Evolutionary conservation across 225 moss, liverwort and hornwort species (phyloP).

Genomic region (Pseudoscleropodium purum): DNA sequence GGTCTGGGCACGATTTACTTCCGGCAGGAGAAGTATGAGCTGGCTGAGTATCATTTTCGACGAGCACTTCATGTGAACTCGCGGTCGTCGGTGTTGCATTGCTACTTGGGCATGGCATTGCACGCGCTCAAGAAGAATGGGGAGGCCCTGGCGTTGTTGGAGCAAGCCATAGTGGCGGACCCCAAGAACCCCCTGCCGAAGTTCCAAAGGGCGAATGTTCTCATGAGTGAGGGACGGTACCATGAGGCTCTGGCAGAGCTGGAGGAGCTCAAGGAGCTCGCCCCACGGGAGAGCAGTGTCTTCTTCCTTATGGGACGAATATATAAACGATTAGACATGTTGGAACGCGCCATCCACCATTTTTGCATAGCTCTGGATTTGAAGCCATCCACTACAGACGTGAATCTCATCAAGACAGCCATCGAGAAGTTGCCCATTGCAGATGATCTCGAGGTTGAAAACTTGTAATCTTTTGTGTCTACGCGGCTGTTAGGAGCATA

Average conservation of each 20-base stretch:
- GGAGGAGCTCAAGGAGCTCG: conserved; percentile 91
- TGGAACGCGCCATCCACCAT: conserved; percentile 86
- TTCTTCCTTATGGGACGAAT: conserved; percentile 97
- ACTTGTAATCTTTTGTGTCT: conserved; percentile 40
- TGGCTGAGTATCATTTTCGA: conserved; percentile 95
- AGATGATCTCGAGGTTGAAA: conserved; percentile 95
- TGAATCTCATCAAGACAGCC: conserved; percentile 96
- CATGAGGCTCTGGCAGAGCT: conserved; percentile 83
- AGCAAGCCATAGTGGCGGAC: conserved; percentile 86
- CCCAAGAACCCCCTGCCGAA: conserved; percentile 94
- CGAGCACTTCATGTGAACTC: conserved; percentile 76
- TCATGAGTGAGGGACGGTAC: conserved; percentile 95
- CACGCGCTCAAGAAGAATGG: conserved; percentile 90
- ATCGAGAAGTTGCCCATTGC: conserved; percentile 97
- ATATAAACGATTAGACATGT: conserved; percentile 77
- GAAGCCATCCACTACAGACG: conserved; percentile 93
- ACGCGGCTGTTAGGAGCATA: background rate
- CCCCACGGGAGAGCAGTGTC: conserved; percentile 91
- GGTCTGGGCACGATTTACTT: conserved; percentile 98
- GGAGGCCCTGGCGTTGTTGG: conserved; percentile 70
- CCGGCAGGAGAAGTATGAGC: conserved; percentile 95
- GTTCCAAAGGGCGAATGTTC: conserved; percentile 89
- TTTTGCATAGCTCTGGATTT: conserved; percentile 96
- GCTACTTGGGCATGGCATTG: conserved; percentile 97
- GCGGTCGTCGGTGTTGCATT: conserved; percentile 95